These are phyloP conservation scores for Begonia fuchsioides DNA, from an alignment of 306 rosid genomes.

Conservation along the genomic window DNA sequence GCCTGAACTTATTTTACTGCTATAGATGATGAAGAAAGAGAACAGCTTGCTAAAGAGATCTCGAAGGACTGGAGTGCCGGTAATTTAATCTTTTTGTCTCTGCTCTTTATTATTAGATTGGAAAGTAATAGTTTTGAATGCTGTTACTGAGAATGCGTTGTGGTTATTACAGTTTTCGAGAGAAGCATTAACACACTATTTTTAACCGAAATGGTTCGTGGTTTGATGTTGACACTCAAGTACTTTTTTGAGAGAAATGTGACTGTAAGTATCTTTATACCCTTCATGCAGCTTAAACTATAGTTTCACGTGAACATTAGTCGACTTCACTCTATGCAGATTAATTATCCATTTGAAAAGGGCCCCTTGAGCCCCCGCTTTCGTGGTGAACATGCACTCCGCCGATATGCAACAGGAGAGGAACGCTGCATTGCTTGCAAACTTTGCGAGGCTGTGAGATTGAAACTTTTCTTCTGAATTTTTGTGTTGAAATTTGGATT, in stretches of 20 bases:
- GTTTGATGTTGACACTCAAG: conserved; percentile 80
- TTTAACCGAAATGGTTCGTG: conserved; percentile 98
- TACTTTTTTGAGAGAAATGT: conserved; percentile 83
- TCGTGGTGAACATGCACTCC: conserved; percentile 99
- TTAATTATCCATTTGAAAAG: conserved; percentile 97
- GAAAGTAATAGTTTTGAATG: conserved; percentile 1
- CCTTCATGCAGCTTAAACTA: conserved; percentile 9
- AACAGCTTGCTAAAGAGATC: conserved; percentile 78
- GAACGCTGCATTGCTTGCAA: conserved; percentile 99
- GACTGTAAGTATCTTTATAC: conserved; percentile 54
- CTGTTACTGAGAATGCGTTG: conserved; percentile 13
- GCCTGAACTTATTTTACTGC: not conserved
- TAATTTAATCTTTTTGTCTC: conserved; percentile 20
- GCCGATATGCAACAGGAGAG: conserved; percentile 95
- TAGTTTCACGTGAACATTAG: conserved; percentile 8
- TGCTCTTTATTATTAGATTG: conserved; percentile 4
- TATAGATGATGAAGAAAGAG: conserved; percentile 88
- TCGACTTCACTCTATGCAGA: conserved; percentile 32
- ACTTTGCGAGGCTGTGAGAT: conserved; percentile 96
- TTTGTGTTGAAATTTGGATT: not conserved
- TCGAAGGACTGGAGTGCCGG: conserved; percentile 95
- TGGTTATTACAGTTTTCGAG: conserved; percentile 57
- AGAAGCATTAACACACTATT: conserved; percentile 91
- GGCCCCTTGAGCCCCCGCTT: conserved; percentile 99
- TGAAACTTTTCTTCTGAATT: conserved; percentile 8